Conservation (phyloP, 345 rosid genomes). For the Acer yangbiense region DNA sequence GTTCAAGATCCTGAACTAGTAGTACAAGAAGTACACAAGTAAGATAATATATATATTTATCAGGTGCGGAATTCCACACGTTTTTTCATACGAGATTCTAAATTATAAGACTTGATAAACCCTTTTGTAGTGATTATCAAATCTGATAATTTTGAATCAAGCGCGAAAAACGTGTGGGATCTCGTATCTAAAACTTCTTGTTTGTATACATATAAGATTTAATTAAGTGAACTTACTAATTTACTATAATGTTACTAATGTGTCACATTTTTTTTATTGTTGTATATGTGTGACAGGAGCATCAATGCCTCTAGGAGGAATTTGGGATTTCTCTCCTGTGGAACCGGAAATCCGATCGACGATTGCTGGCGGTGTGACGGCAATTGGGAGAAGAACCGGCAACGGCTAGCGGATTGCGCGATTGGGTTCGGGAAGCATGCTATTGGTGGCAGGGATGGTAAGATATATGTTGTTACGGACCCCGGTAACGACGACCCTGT, state of each 20-base stretch:
- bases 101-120: too few species aligned
- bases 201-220: background rate
- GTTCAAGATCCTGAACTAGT: slow-evolving; percentile 56
- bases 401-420: slow-evolving; percentile 57
- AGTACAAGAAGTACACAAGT: slow-evolving; percentile 55
- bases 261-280: background rate
- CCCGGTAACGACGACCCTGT: slow-evolving; percentile 43
- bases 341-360: slow-evolving; percentile 65
- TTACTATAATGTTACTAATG: background rate
- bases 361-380: slow-evolving; percentile 74
- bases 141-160: too few species aligned
- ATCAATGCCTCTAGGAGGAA: slow-evolving; percentile 68
- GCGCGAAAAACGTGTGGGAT: too few species aligned
- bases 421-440: slow-evolving; percentile 74
- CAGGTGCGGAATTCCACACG: too few species aligned
- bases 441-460: slow-evolving; percentile 65
- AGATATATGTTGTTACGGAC: slow-evolving; percentile 56
- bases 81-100: background rate
- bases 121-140: too few species aligned
- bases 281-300: slow-evolving; percentile 31
- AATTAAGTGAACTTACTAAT: background rate
- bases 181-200: too few species aligned
- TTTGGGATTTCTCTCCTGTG: slow-evolving; percentile 58
- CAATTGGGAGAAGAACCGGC: slow-evolving; percentile 54
- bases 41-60: background rate